phyloP scores from a whole-genome alignment of 2,329 filamentous ascomycete species.

The Colletotrichum siamense region DNA sequence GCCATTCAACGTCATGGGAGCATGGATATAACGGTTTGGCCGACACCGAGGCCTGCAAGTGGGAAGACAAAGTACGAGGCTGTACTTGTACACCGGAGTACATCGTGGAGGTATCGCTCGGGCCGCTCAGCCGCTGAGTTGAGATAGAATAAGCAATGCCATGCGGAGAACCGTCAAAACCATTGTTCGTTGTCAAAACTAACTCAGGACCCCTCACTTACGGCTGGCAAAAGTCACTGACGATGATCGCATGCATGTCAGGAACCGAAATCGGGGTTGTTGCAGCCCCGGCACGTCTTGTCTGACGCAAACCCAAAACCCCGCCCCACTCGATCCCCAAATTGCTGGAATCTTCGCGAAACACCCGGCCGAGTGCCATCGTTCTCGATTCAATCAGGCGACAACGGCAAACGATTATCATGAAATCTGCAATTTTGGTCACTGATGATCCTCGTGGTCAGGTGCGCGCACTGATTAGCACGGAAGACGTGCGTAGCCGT shows the following conservation, averaged over 20 bases:
- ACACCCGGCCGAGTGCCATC: neutral
- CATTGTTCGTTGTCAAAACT: constrained; percentile 4
- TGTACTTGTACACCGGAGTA: neutral
- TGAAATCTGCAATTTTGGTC: neutral
- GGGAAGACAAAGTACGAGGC: neutral
- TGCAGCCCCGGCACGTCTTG: neutral
- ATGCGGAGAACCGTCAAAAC: neutral
- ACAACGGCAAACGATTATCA: neutral
- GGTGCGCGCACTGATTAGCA: neutral
- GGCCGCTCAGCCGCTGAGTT: neutral
- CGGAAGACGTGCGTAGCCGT: neutral
- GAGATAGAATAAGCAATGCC: neutral
- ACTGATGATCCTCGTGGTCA: neutral
- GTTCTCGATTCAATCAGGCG: neutral
- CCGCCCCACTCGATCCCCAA: constrained; percentile 1
- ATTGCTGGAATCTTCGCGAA: constrained; percentile 14
- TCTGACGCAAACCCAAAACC: neutral
- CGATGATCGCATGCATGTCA: neutral
- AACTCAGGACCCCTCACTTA: constrained; percentile 5
- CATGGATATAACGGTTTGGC: neutral
- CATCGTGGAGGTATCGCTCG: neutral
- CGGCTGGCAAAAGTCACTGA: neutral
- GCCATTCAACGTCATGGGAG: neutral
- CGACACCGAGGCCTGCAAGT: neutral
- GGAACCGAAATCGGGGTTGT: neutral